Conservation (phyloP, 2,329 filamentous ascomycete genomes). For the Venturia asperata region DNA sequence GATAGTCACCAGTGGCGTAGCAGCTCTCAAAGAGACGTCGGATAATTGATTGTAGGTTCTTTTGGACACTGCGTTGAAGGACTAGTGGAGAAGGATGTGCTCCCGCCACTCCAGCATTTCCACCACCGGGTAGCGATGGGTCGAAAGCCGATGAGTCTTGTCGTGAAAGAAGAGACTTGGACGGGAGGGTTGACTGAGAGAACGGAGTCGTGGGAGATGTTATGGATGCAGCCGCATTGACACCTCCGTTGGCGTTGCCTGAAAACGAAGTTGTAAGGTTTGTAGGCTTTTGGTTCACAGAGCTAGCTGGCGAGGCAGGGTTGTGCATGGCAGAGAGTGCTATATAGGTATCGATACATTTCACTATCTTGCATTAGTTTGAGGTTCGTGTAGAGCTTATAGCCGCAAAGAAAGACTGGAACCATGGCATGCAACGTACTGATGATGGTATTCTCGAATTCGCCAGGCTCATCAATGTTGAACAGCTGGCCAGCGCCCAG, state of each 20-base stretch:
- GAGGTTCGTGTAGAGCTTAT: neutral
- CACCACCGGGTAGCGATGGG: constrained; percentile 48
- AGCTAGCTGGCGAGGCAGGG: constrained; percentile 44
- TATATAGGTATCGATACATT: constrained; percentile 97
- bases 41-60: constrained; percentile 74
- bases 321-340: constrained; percentile 60
- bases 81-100: constrained; percentile 55
- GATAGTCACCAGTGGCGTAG: constrained; percentile 76
- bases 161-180: constrained; percentile 89
- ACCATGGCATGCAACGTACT: constrained; percentile 42
- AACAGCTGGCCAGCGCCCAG: constrained; percentile 91
- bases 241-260: constrained; percentile 55
- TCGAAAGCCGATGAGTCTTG: constrained; percentile 59
- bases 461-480: constrained; percentile 80
- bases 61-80: constrained; percentile 66
- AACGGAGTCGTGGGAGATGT: constrained; percentile 91
- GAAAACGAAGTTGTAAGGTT: constrained; percentile 76
- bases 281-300: constrained; percentile 48
- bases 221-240: constrained; percentile 58
- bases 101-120: constrained; percentile 47
- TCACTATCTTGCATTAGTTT: constrained; percentile 47
- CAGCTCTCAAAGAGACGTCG: constrained; percentile 88
- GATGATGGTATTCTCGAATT: constrained; percentile 98
- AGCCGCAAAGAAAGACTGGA: neutral
- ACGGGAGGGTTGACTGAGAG: constrained; percentile 85